Evolutionary conservation across 2,329 filamentous ascomycete species (phyloP).

Genomic region (Coniochaeta sp.): DNA sequence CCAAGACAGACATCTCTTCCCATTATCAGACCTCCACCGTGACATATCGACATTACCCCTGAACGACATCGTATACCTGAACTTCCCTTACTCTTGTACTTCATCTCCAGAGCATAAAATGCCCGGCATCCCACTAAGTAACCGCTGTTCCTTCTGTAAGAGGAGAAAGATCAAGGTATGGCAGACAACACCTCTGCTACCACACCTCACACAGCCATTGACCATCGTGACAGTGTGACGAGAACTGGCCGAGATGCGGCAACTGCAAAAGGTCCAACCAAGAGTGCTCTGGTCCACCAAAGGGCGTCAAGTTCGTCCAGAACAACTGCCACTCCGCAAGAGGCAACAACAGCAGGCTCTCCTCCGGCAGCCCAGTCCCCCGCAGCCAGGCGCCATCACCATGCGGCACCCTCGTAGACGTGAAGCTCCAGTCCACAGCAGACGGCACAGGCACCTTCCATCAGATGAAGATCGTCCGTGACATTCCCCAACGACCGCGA

Average conservation of each 20-base stretch:
- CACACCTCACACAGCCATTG: not conserved
- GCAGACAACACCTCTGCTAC: not conserved
- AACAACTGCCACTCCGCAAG: conserved; percentile 3
- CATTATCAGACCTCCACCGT: not conserved
- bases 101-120: not conserved
- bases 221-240: not conserved
- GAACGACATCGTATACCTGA: not conserved
- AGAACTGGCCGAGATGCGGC: conserved; percentile 3
- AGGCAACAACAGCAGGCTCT: conserved; percentile 1
- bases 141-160: conserved; percentile 1
- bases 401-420: conserved; percentile 2
- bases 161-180: conserved; percentile 4
- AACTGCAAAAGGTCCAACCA: conserved; percentile 3
- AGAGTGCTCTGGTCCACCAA: not conserved
- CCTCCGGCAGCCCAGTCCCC: not conserved
- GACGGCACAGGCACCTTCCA: conserved; percentile 1
- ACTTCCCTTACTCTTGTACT: not conserved
- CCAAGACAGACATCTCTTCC: not conserved
- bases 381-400: not conserved
- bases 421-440: not conserved
- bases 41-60: not conserved
- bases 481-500: not conserved
- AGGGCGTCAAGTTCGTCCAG: conserved; percentile 4
- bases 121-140: not conserved
- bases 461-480: conserved; percentile 1